A percentile compares a stretch with the other conserved stretches of the same genome.
Evolutionary conservation across 768 basidiomycete genomes (phyloP).

Genomic region (Podaxis carcinomalis): DNA sequence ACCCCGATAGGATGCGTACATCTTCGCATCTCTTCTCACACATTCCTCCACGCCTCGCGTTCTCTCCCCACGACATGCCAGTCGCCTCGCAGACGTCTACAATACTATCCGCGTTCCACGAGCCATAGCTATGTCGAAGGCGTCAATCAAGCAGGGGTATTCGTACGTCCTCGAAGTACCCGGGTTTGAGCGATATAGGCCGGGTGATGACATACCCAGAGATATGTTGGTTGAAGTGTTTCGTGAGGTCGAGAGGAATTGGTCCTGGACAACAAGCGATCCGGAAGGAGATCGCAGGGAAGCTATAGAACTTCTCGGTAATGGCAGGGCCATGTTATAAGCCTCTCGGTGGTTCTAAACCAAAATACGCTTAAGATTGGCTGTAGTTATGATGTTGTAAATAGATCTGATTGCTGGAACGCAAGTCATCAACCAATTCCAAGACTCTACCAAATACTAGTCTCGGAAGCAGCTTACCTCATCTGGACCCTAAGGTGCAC

Average conservation of each 20-base stretch:
- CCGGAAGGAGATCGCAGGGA: conserved; percentile 19
- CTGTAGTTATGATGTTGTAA: too few species aligned
- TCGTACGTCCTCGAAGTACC: conserved; percentile 19
- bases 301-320: conserved; percentile 9
- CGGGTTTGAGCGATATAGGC: conserved; percentile 20
- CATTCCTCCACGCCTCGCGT: conserved; percentile 8
- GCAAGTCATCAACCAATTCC: background rate
- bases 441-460: too few species aligned
- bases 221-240: conserved; percentile 18
- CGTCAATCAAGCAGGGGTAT: conserved; percentile 18
- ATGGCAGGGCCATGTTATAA: background rate
- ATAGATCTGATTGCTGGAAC: background rate
- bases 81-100: conserved; percentile 23
- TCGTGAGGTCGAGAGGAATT: conserved; percentile 16
- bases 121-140: conserved; percentile 19
- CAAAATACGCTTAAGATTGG: background rate
- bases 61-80: conserved; percentile 13
- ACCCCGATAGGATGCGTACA: conserved; percentile 29
- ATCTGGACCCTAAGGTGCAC: too few species aligned
- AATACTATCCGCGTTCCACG: conserved; percentile 21
- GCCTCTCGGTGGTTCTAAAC: background rate
- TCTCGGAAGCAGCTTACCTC: too few species aligned
- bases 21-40: conserved; percentile 27
- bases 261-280: conserved; percentile 23
- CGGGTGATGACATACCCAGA: conserved; percentile 20